Evolutionary conservation across 139 green algal species (phyloP).

Genomic region (Volvox africanus): DNA sequence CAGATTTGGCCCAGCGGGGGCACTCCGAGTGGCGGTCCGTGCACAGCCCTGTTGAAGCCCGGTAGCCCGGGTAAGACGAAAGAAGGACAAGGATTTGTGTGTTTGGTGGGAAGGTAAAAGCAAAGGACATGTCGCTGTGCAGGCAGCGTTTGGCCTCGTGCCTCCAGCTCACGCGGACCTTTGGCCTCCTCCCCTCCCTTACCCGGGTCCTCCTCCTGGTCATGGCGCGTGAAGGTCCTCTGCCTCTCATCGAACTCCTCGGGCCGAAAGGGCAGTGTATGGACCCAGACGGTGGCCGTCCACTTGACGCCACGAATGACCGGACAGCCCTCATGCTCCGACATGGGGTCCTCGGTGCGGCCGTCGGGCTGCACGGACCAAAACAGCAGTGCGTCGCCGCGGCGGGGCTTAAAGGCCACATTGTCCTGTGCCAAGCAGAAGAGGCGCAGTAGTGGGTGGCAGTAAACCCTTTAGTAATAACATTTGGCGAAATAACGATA

Average conservation of each 20-base stretch:
- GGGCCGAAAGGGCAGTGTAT: constrained; percentile 57
- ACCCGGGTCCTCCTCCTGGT: constrained; percentile 34
- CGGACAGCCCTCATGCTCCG: constrained; percentile 80
- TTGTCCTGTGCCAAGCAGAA: constrained; percentile 39
- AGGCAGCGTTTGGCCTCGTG: too few relatives aligned
- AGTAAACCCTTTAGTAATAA: not conserved
- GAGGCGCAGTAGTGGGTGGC: not conserved
- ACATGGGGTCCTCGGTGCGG: constrained; percentile 50
- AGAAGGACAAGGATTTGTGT: not conserved
- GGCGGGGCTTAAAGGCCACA: constrained; percentile 69
- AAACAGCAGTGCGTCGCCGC: constrained; percentile 74
- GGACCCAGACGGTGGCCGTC: constrained; percentile 84
- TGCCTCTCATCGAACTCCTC: not conserved
- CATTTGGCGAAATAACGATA: too few relatives aligned
- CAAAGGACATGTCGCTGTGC: too few relatives aligned
- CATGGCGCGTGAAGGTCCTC: not conserved
- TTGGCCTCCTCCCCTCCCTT: not conserved
- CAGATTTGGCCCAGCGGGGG: constrained; percentile 1
- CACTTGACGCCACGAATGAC: constrained; percentile 84
- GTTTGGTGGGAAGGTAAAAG: not conserved
- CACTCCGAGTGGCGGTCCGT: constrained; percentile 34
- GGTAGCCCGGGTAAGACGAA: not conserved
- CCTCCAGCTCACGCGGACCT: not conserved
- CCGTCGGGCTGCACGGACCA: constrained; percentile 60
- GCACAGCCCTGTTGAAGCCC: not conserved